phyloP scores from a whole-genome alignment of 257 asterid species.

The Galeopsis tetrahit region DNA sequence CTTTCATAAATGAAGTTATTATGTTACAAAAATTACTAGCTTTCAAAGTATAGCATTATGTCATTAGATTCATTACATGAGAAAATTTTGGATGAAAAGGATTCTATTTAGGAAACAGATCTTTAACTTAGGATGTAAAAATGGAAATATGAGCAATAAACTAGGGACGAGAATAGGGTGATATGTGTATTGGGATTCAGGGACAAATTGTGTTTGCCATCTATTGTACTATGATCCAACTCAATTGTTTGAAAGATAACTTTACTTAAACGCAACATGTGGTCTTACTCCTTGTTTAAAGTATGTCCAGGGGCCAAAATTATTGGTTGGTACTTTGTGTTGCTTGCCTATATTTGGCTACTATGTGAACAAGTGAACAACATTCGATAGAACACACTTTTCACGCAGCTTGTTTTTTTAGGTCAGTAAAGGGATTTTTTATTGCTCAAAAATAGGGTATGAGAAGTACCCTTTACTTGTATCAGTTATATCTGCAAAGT shows the following conservation, averaged over 20 bases:
- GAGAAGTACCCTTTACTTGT: no score
- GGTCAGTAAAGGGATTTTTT: no score
- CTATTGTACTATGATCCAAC: background rate
- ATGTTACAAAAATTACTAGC: no score
- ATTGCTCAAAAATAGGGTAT: no score
- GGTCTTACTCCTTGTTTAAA: background rate
- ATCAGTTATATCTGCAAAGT: no score
- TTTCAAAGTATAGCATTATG: background rate
- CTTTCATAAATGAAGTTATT: background rate
- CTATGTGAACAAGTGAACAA: background rate
- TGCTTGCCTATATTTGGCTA: slow-evolving; percentile 4
- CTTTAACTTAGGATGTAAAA: background rate
- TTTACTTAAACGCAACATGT: background rate
- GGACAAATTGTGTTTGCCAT: background rate
- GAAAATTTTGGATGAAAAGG: slow-evolving; percentile 16
- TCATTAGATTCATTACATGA: background rate
- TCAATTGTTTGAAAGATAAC: slow-evolving; percentile 10
- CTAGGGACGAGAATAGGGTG: slow-evolving; percentile 8
- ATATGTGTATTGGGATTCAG: background rate
- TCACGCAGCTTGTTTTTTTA: background rate
- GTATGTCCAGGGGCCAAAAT: background rate
- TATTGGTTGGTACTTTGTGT: background rate
- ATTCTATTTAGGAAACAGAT: background rate
- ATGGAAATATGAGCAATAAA: background rate
- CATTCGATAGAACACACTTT: background rate